phyloP scores from a whole-genome alignment of 148 eudicot genomes.

The Rhododendron kiyosumense region DNA sequence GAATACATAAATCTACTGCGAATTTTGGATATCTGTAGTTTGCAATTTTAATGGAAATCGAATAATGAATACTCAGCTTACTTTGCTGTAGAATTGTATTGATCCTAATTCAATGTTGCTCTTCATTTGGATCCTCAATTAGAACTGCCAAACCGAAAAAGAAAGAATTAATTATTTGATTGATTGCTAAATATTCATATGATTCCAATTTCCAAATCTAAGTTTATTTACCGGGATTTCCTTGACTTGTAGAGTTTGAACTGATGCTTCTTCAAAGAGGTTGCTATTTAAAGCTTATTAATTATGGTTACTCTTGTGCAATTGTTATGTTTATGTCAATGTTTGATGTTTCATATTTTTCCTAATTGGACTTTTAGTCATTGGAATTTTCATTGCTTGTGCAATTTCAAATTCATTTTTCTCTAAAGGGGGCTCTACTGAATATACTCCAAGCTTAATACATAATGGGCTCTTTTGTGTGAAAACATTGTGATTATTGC shows the following conservation, averaged over 20 bases:
- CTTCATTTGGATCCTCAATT: neutral
- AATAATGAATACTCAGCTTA: neutral
- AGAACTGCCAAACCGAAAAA: neutral
- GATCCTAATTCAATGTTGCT: neutral
- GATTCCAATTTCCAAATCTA: neutral
- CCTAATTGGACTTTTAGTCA: neutral
- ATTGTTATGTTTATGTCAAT: neutral
- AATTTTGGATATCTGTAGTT: neutral
- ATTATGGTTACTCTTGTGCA: neutral
- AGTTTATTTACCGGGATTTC: neutral
- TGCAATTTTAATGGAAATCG: neutral
- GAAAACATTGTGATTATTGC: neutral
- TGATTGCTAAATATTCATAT: neutral
- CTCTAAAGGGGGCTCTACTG: neutral
- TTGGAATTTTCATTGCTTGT: constrained; percentile 5
- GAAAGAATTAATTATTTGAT: neutral
- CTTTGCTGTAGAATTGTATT: neutral
- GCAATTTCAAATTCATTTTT: neutral
- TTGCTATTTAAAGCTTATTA: neutral
- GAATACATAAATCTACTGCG: neutral
- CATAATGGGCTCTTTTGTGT: neutral
- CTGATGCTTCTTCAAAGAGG: neutral
- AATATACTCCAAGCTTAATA: neutral
- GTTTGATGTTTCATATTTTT: neutral
- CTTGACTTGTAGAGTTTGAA: neutral